Base-by-base conservation (phyloP, 257 asterid species). In the Capsicum rhomboideum region DNA sequence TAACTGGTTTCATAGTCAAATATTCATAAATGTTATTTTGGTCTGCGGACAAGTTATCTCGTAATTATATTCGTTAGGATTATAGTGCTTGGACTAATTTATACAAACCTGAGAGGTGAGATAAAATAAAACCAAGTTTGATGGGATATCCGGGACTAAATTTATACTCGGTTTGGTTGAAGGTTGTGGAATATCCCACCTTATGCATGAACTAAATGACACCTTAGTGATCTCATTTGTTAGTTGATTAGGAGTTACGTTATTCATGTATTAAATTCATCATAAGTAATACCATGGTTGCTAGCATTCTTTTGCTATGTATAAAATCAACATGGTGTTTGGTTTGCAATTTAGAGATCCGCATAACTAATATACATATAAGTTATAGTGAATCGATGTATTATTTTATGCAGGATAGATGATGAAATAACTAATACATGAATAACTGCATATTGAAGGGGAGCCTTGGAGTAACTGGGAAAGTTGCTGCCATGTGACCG, bases 301-400 rank as follows among this genome's bases (percentile, higher is more conserved):
- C 2, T 58, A 21, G 17, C 8, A 59, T 14, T 59, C 34, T 5
- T 23, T 59, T 59, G 23, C 29, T 0, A 56, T n/a, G 29, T 56
- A 56, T 56, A n/a, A 56, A 20, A 20, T 8, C 20, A 56, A 8
- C 8, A 8, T 13, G 50, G 50, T 8, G 10, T 1, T 56, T n/a
- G 66, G 29, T 58, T 58, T 58, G 66, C 66, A 58, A 9, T 58
- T 49, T 58, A n/a, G 66, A n/a, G 9, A 2, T 0, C 0, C 37
- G 37, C 37, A 31, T 31, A 31, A 0, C 29, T 58, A 58, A 58
- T n/a, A 58, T 28, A 58, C 21, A 3, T 9, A 1, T n/a, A 58
- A 9, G 7, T 58, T 21, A n/a, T 9, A 0, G 16, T 4, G 4
- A n/a, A 9, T n/a, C 0, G 10, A 58, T n/a, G 29, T 0, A n/a